These are phyloP conservation scores for Actinomortierella wolfii DNA, from an alignment of 371 early-diverging fungal genomes.

Conservation along the genomic window DNA sequence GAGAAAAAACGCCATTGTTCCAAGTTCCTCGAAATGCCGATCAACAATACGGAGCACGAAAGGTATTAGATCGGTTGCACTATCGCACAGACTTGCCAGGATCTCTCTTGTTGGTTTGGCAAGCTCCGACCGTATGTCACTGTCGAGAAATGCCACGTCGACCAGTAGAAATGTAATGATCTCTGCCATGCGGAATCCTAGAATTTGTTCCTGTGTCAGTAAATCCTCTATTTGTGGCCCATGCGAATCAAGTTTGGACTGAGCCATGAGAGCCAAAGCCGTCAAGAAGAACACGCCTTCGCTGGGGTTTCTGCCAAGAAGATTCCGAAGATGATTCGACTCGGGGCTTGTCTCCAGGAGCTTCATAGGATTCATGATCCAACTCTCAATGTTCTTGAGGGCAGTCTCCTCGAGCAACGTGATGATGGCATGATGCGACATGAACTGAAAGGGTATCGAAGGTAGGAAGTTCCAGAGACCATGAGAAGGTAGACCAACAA, in stretches of 20 bases:
- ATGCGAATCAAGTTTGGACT: no score
- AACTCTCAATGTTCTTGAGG: constrained; percentile 18
- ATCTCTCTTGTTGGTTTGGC: constrained; percentile 58
- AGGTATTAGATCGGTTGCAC: constrained; percentile 49
- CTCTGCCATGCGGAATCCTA: constrained; percentile 24
- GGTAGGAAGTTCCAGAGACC: constrained; percentile 57
- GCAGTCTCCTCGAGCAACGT: constrained; percentile 32
- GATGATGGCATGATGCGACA: constrained; percentile 50
- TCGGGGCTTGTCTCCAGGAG: constrained; percentile 22
- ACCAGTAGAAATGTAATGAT: constrained; percentile 52
- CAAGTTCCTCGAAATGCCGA: constrained; percentile 51
- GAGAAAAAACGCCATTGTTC: constrained; percentile 56
- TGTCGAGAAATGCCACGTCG: constrained; percentile 54
- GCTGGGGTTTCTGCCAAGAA: constrained; percentile 19
- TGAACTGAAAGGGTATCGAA: constrained; percentile 52
- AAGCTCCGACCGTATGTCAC: constrained; percentile 47
- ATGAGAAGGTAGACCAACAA: constrained; percentile 33
- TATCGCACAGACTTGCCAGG: constrained; percentile 49
- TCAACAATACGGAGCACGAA: constrained; percentile 54
- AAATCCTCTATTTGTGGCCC: no score
- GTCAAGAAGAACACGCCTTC: constrained; percentile 39
- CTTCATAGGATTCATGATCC: constrained; percentile 14
- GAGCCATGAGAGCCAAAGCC: constrained; percentile 22
- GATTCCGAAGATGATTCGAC: constrained; percentile 36
- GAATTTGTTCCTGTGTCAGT: no score